A percentile compares a stretch with the other conserved stretches of the same genome.
phyloP scores from a whole-genome alignment of 345 rosid species.

The Nasturtium officinale region DNA sequence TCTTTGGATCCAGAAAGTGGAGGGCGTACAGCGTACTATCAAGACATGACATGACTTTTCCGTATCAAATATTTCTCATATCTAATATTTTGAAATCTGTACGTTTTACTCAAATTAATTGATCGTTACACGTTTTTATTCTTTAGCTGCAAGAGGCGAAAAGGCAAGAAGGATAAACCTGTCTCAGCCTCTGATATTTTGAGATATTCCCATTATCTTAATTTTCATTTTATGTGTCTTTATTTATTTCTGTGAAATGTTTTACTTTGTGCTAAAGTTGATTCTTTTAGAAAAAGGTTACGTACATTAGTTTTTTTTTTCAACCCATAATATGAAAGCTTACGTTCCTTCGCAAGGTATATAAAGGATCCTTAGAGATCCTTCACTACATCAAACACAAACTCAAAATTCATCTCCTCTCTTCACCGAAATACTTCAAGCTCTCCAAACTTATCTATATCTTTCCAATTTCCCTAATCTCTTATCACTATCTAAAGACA shows the following conservation, averaged over 20 bases:
- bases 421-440: conserved; percentile 1
- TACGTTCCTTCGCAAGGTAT: neutral
- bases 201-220: conserved; percentile 15
- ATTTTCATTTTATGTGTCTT: neutral
- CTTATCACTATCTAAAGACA: neutral
- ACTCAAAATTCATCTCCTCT: conserved; percentile 9
- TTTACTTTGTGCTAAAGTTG: conserved; percentile 13
- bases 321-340: neutral
- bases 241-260: neutral
- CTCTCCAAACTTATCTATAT: neutral
- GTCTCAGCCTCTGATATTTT: neutral
- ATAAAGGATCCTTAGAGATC: conserved; percentile 10
- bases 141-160: conserved; percentile 22
- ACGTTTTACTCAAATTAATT: conserved; percentile 4
- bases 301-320: neutral
- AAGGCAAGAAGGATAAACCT: neutral
- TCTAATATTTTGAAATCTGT: neutral
- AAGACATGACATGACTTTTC: neutral
- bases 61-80: conserved; percentile 20
- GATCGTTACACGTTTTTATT: conserved; percentile 24
- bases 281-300: conserved; percentile 2
- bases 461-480: neutral
- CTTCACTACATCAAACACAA: conserved; percentile 13
- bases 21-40: conserved; percentile 22
- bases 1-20: neutral